Evolutionary conservation across 2,329 filamentous ascomycete species (phyloP).

Genomic region (Pseudogymnoascus verrucosus): DNA sequence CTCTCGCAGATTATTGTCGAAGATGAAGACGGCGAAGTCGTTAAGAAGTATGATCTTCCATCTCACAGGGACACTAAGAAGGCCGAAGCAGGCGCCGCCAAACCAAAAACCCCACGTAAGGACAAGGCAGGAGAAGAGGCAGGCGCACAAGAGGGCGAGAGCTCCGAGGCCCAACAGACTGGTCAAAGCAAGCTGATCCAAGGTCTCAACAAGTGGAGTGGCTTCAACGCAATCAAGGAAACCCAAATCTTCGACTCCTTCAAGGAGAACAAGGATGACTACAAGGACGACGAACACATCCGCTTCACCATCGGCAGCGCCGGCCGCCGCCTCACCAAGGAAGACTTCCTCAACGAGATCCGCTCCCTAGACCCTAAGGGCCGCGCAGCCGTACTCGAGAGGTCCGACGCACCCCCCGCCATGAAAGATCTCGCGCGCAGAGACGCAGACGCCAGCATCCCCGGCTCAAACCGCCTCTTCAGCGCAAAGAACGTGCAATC

Average conservation of each 20-base stretch:
- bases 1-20: constrained; percentile 66
- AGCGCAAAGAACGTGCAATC: constrained; percentile 30
- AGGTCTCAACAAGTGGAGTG: constrained; percentile 19
- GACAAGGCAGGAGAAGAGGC: constrained; percentile 25
- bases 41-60: constrained; percentile 74
- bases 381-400: constrained; percentile 25
- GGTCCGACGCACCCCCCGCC: constrained; percentile 21
- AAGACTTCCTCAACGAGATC: constrained; percentile 70
- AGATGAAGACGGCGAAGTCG: constrained; percentile 76
- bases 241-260: constrained; percentile 10
- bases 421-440: constrained; percentile 25
- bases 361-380: constrained; percentile 62
- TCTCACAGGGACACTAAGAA: constrained; percentile 36
- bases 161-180: constrained; percentile 19
- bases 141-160: constrained; percentile 35
- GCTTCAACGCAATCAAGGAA: constrained; percentile 17
- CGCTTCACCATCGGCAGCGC: constrained; percentile 68
- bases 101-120: constrained; percentile 45
- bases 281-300: constrained; percentile 61
- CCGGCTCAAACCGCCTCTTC: constrained; percentile 21
- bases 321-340: constrained; percentile 70
- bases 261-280: constrained; percentile 31
- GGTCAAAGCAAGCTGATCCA: constrained; percentile 10
- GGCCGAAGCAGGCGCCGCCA: constrained; percentile 30
- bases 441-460: constrained; percentile 20